Evolutionary conservation across 2,329 filamentous ascomycete genomes (phyloP).

Genomic region (Didymella lethalis): DNA sequence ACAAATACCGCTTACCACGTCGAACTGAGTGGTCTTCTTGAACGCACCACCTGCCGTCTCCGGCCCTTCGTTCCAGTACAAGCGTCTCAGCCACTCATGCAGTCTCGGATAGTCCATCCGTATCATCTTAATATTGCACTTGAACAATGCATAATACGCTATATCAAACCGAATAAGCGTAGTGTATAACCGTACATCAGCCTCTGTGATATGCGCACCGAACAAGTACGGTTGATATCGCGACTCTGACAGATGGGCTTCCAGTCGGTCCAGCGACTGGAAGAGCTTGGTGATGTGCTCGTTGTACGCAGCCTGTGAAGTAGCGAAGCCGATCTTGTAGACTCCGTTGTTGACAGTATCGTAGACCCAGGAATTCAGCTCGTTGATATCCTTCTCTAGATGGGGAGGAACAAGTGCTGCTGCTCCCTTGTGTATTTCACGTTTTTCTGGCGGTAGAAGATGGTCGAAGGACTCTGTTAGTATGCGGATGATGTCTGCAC

Average conservation of each 20-base stretch:
- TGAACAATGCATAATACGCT: conserved; percentile 65
- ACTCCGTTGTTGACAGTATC: conserved; percentile 64
- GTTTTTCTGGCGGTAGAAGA: conserved; percentile 56
- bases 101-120: conserved; percentile 81
- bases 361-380: conserved; percentile 82
- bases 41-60: conserved; percentile 41
- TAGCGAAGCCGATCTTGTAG: conserved; percentile 67
- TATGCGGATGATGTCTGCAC: conserved; percentile 46
- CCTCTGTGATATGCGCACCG: conserved; percentile 64
- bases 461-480: conserved; percentile 46
- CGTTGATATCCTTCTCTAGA: conserved; percentile 75
- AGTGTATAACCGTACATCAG: conserved; percentile 58
- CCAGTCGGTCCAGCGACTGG: conserved; percentile 76
- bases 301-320: conserved; percentile 79
- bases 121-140: conserved; percentile 85
- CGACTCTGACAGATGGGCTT: conserved; percentile 69
- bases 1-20: conserved; percentile 23
- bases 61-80: conserved; percentile 75
- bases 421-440: conserved; percentile 59
- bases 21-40: conserved; percentile 41
- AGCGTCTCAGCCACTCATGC: conserved; percentile 78
- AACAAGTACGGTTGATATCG: conserved; percentile 73
- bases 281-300: conserved; percentile 76
- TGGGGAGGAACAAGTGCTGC: conserved; percentile 73
- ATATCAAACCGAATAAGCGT: conserved; percentile 68